A percentile compares a stretch with the other conserved stretches of the same genome.
Evolutionary conservation across 1,139 yeast genomes (phyloP).

Genomic region (Pichia sp.): DNA sequence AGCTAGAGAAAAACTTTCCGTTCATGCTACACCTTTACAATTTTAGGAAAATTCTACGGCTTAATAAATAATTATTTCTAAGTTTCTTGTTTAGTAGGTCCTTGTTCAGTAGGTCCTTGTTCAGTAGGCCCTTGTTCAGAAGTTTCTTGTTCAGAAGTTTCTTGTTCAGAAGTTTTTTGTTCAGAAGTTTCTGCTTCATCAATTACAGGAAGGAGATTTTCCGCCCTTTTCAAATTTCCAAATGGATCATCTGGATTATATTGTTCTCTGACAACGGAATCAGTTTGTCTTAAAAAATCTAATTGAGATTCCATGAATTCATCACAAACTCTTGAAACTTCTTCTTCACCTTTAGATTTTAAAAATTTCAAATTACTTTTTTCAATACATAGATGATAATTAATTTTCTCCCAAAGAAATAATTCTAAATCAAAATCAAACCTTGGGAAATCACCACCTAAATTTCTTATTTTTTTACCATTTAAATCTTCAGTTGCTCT

Average conservation of each 20-base stretch:
- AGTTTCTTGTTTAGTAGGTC: too few species aligned
- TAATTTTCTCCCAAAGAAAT: constrained; percentile 27
- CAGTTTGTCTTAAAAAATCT: constrained; percentile 15
- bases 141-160: too few species aligned
- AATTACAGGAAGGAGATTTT: not conserved
- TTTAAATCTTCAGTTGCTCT: constrained; percentile 19
- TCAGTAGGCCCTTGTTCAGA: too few species aligned
- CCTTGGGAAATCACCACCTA: constrained; percentile 22
- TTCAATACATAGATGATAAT: constrained; percentile 27
- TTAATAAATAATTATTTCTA: too few species aligned
- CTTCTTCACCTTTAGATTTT: constrained; percentile 12
- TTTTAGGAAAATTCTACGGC: too few species aligned
- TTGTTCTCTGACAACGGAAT: constrained; percentile 3
- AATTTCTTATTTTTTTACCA: constrained; percentile 17
- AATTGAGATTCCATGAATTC: constrained; percentile 24
- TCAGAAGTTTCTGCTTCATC: too few species aligned
- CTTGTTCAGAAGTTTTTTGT: too few species aligned
- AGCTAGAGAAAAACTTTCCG: too few species aligned
- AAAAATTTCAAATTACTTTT: constrained; percentile 22
- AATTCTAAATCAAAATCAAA: constrained; percentile 23
- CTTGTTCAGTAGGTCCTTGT: too few species aligned
- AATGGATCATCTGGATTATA: constrained; percentile 9
- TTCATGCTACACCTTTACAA: too few species aligned
- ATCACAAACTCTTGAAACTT: constrained; percentile 21
- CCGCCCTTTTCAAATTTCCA: constrained; percentile 10